Evolutionary conservation across 495 filamentous ascomycete species (phyloP), one percentile per base, ranked within the genome.

Genomic region (Annulohypoxylon stygium): DNA sequence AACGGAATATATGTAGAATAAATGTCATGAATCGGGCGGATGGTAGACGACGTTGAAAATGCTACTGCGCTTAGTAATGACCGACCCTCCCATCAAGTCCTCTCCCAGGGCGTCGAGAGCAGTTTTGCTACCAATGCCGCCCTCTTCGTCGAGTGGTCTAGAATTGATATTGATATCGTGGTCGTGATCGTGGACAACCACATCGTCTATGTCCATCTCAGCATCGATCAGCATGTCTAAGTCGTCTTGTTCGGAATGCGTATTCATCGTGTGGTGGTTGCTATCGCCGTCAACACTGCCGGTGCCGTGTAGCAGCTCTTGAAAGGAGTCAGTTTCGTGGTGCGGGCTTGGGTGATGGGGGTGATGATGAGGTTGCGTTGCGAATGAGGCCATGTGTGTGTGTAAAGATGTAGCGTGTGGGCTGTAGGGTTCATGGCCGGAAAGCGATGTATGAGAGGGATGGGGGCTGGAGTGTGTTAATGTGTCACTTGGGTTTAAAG

Each of bases 211-310:
- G 48, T 76, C 74, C 71, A 76, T 78, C 26, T 74, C 70, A 14
- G 79, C 77, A 51, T 79, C 84, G 61, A 88, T 85, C 30, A 88
- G 64, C 86, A 88, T 87, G 62, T 86, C 85, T 53, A 88, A 69
- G 70, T 87, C 86, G 37, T 78, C 79, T 63, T 70, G 53, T 8
- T 71, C 68, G 26, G 67, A 48, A 20, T 77, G 64, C n/a, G 47
- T 12, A 20, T 58, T 37, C 36, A 48, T 45, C 18, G 9, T 8
- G 9, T 59, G 33, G 33, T 11, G 33, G 26, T 16, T 16, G 43
- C 30, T 30, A 0, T 65, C 72, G 14, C 62, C 63, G 37, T 74
- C 70, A 54, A 48, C 70, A 72, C 16, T 69, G 14, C 70, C 80
- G 2, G 75, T 59, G 11, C 79, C 83, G 59, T 83, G 76, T 20